Conservation (phyloP, 371 early-diverging fungal genomes). For the Mortierella sp. region DNA sequence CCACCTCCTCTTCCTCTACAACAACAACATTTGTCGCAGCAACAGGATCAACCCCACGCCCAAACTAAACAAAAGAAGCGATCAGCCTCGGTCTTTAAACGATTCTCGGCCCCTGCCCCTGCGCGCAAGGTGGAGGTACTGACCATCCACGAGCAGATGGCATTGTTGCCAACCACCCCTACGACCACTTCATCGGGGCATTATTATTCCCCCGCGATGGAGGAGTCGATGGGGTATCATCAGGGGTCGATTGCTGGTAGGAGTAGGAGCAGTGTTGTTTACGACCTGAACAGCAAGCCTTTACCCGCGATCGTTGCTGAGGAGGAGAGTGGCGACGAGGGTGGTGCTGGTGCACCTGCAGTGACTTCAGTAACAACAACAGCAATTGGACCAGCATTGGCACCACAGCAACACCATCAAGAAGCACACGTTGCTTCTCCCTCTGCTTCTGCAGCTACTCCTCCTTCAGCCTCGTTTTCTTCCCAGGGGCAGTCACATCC, state of each 20-base stretch:
- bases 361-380: no score
- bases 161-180: not conserved
- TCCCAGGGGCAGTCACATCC: conserved; percentile 12
- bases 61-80: not conserved
- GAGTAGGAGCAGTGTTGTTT: conserved; percentile 9
- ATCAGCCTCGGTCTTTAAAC: not conserved
- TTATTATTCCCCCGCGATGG: not conserved
- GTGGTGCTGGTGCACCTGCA: no score
- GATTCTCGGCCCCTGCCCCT: conserved; percentile 4
- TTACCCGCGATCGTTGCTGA: conserved; percentile 17
- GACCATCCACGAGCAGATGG: conserved; percentile 2
- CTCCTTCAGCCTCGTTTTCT: not conserved
- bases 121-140: conserved; percentile 5
- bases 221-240: not conserved
- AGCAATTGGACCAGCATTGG: no score
- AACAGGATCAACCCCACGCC: not conserved
- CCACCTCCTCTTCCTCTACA: not conserved
- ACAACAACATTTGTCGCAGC: not conserved
- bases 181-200: not conserved
- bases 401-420: not conserved
- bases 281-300: conserved; percentile 15
- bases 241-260: not conserved
- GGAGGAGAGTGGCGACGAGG: not conserved
- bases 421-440: not conserved
- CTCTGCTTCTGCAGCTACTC: no score